phyloP scores from a whole-genome alignment of 225 moss, liverwort and hornwort genomes.

The Lunularia cruciata region DNA sequence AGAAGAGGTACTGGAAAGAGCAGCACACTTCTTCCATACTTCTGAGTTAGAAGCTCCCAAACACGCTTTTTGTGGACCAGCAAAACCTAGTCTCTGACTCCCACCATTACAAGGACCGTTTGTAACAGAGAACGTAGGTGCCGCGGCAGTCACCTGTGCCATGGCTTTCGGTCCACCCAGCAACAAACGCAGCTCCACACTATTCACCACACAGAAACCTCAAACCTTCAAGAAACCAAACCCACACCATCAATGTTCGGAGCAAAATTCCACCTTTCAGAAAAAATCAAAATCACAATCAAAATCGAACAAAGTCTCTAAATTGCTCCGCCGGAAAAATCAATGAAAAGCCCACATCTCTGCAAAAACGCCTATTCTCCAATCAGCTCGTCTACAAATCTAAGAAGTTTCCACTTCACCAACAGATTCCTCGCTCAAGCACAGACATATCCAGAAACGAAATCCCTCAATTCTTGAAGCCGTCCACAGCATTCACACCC shows the following conservation, averaged over 20 bases:
- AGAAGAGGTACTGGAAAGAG: neutral
- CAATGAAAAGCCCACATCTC: no score
- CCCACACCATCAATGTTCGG: no score
- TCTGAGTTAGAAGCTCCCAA: conserved; percentile 27
- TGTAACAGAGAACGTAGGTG: conserved; percentile 13
- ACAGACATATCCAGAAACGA: neutral
- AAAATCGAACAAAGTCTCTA: no score
- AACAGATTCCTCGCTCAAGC: neutral
- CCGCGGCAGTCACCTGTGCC: conserved; percentile 25
- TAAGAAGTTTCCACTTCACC: neutral
- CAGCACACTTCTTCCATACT: conserved; percentile 13
- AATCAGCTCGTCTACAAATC: neutral
- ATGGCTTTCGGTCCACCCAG: conserved; percentile 14
- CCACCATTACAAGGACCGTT: no score
- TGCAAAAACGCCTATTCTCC: neutral
- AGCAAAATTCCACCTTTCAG: no score
- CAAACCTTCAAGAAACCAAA: neutral
- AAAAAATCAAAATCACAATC: neutral
- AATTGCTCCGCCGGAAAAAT: no score
- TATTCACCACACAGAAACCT: neutral
- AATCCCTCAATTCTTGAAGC: neutral
- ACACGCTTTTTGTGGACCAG: neutral
- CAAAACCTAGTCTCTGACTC: neutral
- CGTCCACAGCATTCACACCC: neutral
- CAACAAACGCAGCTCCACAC: neutral